Evolutionary conservation across 129 eudicot species (phyloP).

Genomic region (Flaveria ramosissima): DNA sequence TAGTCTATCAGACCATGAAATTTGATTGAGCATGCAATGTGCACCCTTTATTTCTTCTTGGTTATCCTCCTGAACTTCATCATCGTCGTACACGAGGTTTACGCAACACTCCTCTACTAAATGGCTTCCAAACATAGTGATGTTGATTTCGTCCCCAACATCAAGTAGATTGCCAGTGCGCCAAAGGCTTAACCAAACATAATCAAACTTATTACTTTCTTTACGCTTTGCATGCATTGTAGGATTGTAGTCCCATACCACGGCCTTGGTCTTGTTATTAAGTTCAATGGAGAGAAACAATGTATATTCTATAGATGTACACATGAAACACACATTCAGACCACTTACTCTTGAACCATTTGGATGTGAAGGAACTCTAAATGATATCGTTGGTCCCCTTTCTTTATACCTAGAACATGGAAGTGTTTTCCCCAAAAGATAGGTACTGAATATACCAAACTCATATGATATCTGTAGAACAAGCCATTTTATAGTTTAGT

Average conservation of each 20-base stretch:
- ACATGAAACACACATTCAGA: conserved; percentile 10
- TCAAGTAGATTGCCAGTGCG: conserved; percentile 17
- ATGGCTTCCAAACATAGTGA: neutral
- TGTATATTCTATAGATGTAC: neutral
- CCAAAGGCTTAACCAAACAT: conserved; percentile 16
- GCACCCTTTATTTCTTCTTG: neutral
- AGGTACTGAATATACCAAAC: conserved; percentile 24
- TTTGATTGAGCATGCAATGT: neutral
- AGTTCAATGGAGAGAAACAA: neutral
- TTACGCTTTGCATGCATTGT: too few species aligned
- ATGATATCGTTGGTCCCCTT: conserved; percentile 17
- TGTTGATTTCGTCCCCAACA: conserved; percentile 6
- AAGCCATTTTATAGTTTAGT: neutral
- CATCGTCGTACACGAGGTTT: conserved; percentile 4
- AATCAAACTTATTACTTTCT: neutral
- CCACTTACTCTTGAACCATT: neutral
- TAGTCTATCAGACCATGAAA: conserved; percentile 14
- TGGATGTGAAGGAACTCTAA: conserved; percentile 12
- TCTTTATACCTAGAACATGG: neutral
- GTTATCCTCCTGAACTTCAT: neutral
- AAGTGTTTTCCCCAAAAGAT: neutral
- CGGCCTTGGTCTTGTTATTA: conserved; percentile 12
- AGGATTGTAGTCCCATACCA: conserved; percentile 9
- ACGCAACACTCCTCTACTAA: conserved; percentile 16
- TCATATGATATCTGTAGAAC: conserved; percentile 6